phyloP scores from a whole-genome alignment of 164 flowering plant species.

The Magnolia sinica region DNA sequence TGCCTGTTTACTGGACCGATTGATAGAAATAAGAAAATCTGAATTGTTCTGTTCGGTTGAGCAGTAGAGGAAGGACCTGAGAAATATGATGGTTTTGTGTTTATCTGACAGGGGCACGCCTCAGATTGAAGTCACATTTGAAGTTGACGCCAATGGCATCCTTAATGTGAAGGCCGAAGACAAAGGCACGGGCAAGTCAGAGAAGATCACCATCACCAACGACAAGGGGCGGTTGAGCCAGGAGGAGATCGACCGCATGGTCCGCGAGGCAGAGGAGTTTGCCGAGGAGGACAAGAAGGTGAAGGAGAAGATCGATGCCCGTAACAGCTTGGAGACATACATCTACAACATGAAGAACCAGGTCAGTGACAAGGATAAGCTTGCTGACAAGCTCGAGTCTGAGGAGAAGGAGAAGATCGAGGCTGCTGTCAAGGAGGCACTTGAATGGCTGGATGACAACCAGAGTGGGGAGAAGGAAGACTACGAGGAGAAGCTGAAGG shows the following conservation, averaged over 20 bases:
- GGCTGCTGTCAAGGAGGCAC: slow-evolving; percentile 66
- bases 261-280: slow-evolving; percentile 77
- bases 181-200: slow-evolving; percentile 69
- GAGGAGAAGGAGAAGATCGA: slow-evolving; percentile 88
- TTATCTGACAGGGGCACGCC: slow-evolving; percentile 67
- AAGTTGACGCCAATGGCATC: slow-evolving; percentile 84
- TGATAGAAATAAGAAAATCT: too few species aligned
- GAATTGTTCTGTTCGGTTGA: too few species aligned
- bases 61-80: too few species aligned
- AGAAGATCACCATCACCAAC: slow-evolving; percentile 82
- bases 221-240: slow-evolving; percentile 81
- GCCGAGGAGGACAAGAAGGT: slow-evolving; percentile 90
- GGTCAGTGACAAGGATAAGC: slow-evolving; percentile 79
- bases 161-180: slow-evolving; percentile 79
- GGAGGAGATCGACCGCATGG: slow-evolving; percentile 87
- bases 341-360: slow-evolving; percentile 83
- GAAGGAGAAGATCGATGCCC: slow-evolving; percentile 80
- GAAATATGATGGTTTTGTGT: not conserved
- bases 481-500: slow-evolving; percentile 79
- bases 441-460: slow-evolving; percentile 84
- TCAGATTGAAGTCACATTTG: slow-evolving; percentile 83
- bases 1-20: too few species aligned
- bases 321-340: slow-evolving; percentile 76
- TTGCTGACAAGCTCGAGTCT: slow-evolving; percentile 78
- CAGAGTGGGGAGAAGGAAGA: slow-evolving; percentile 82